Conservation (phyloP, 75 land plant species). For the Pinus albicaulis region DNA sequence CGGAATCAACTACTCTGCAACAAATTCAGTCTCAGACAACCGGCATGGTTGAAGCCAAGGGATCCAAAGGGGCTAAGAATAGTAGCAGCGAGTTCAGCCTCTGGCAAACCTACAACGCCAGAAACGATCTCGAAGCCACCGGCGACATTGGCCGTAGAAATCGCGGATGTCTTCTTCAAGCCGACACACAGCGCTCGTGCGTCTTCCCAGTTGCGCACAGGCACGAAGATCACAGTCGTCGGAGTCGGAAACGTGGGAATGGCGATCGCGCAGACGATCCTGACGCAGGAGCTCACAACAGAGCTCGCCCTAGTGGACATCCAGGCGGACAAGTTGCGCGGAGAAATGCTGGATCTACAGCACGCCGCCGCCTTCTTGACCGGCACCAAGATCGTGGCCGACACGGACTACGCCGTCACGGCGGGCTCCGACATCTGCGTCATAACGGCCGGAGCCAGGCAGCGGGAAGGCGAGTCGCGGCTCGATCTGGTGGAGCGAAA, state of each 20-base stretch:
- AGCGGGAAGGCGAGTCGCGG: slow-evolving; percentile 71
- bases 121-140: too few relatives aligned
- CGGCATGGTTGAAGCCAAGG: too few relatives aligned
- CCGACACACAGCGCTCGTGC: slow-evolving; percentile 26
- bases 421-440: slow-evolving; percentile 77
- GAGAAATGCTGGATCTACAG: slow-evolving; percentile 93
- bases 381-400: slow-evolving; percentile 53
- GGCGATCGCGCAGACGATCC: slow-evolving; percentile 92
- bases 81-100: too few relatives aligned
- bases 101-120: too few relatives aligned
- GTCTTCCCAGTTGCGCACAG: slow-evolving; percentile 28
- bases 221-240: slow-evolving; percentile 63
- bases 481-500: slow-evolving; percentile 66
- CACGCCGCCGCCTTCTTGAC: slow-evolving; percentile 88
- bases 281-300: slow-evolving; percentile 71
- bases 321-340: slow-evolving; percentile 70
- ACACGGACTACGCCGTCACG: slow-evolving; percentile 63
- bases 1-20: too few relatives aligned
- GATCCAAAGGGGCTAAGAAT: too few relatives aligned
- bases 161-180: slow-evolving; percentile 39
- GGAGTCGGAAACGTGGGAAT: slow-evolving; percentile 94
- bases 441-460: slow-evolving; percentile 86
- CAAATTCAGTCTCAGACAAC: too few relatives aligned
- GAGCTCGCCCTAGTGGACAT: slow-evolving; percentile 80
- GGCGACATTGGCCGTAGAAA: neutral